These are phyloP conservation scores for Fusarium irregulare DNA, from an alignment of 2,329 filamentous ascomycete species.

Conservation along the genomic window DNA sequence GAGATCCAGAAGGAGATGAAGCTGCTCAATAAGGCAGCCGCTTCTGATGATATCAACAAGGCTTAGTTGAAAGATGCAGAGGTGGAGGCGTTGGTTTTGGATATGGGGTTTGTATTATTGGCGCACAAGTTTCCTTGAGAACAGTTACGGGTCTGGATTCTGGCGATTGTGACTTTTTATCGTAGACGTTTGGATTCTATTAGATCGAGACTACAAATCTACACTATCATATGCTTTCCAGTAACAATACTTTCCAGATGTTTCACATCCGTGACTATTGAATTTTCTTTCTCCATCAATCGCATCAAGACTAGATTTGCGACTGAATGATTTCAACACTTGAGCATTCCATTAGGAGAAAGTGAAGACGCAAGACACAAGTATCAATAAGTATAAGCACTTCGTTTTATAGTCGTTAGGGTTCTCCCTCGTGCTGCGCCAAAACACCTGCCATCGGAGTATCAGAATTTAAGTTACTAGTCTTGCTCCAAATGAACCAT, in stretches of 20 bases:
- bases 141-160: neutral
- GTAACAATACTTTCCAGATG: neutral
- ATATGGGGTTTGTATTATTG: neutral
- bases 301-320: too few relatives aligned
- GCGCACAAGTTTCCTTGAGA: neutral
- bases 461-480: fast-evolving
- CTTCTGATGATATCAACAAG: constrained; percentile 9
- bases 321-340: too few relatives aligned
- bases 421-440: too few relatives aligned
- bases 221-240: neutral
- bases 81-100: neutral
- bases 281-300: neutral
- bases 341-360: neutral
- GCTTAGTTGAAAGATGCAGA: constrained; percentile 2
- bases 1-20: constrained; percentile 52
- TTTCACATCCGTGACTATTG: neutral
- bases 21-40: constrained; percentile 2
- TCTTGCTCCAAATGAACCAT: neutral
- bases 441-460: too few relatives aligned
- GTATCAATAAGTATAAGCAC: neutral
- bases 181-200: neutral
- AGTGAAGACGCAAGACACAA: neutral
- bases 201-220: neutral
- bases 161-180: neutral
- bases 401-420: too few relatives aligned